These are phyloP conservation scores for Lodderomyces orthopsilosis DNA, from an alignment of 1,139 yeast genomes.

Conservation along the genomic window DNA sequence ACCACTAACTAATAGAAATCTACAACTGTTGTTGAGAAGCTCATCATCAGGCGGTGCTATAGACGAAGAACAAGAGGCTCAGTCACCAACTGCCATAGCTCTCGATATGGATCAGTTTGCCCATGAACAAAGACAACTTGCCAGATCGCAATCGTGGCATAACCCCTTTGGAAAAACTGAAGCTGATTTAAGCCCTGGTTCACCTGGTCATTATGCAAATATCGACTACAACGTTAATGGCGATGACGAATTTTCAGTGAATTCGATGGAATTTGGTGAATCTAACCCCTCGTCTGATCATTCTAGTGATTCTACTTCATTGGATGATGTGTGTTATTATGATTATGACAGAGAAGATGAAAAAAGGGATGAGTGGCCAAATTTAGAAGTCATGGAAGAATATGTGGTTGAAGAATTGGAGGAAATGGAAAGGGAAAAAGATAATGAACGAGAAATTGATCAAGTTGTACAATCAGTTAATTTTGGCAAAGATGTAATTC, in stretches of 20 bases:
- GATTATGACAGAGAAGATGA: constrained; percentile 37
- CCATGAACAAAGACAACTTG: constrained; percentile 32
- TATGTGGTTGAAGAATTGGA: constrained; percentile 65
- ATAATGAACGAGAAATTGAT: constrained; percentile 4
- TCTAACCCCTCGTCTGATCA: constrained; percentile 76
- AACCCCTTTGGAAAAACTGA: constrained; percentile 7
- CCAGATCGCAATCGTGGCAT: constrained; percentile 20
- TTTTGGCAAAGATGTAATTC: constrained; percentile 23
- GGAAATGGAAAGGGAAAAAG: constrained; percentile 14
- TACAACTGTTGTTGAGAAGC: constrained; percentile 24
- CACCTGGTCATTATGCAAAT: not conserved
- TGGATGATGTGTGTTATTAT: constrained; percentile 89
- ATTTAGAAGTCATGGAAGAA: constrained; percentile 67
- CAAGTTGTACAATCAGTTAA: constrained; percentile 20
- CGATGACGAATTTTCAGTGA: constrained; percentile 24
- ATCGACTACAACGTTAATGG: constrained; percentile 8
- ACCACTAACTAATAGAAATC: constrained; percentile 40
- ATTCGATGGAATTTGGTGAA: constrained; percentile 44
- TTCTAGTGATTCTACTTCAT: constrained; percentile 65
- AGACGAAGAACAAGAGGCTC: constrained; percentile 2
- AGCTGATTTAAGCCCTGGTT: constrained; percentile 7
- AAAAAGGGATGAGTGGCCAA: constrained; percentile 65
- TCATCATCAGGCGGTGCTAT: constrained; percentile 11
- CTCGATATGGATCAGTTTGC: constrained; percentile 42
- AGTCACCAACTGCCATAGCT: constrained; percentile 26